Base-by-base conservation (phyloP, 2,329 filamentous ascomycete genomes). In the Aspergillus pseudotamarii region DNA sequence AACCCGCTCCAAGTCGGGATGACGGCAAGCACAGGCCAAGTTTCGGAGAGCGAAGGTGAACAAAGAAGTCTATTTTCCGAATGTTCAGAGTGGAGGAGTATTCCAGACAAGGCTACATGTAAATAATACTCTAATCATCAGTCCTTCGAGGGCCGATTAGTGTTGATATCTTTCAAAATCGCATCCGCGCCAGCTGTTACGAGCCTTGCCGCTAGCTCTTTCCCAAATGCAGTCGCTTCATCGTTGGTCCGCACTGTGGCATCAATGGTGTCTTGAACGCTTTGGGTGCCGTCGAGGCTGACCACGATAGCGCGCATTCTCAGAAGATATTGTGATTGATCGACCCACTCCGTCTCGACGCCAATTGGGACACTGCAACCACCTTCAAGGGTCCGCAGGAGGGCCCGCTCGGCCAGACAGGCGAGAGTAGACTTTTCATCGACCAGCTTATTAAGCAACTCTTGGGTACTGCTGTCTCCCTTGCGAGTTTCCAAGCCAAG, bases 401-500 rank as follows among this genome's bases (percentile, higher is more conserved):
- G 61, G 21, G 58, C 28, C 32, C 61, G 54, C 64, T 65, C 64
- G 1, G 58, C 64, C 4, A 63, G 48, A 10, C 64, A 58, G 2
- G 61, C 61, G 19, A 63, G 58, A 2, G 61, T 63, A 8, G 64
- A 63, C 23, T 53, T 57, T 2, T 26, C 38, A 57, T 65, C 58
- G 6, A 32, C 61, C 32, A 65, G 50, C 43, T 48, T 46, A 10
- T 57, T 38, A 6, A 63, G 38, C 46, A 63, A 48, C 6, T 61
- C 41, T 45, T 30, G 30, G 8, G 54, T 65, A 2, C 30, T 21
- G 4, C 19, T 28, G 19, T 65, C 64, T 4, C 58, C 58, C 61
- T 41, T 59, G 21, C 64, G 61, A 14, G 63, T 63, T 48, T 65
- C 64, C 4, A 96, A 85, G 2, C 86, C 92, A 45, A 97, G 82